These are phyloP conservation scores for Fomitopsis palustris DNA, from an alignment of 1,284 basidiomycete genomes.

Conservation along the genomic window DNA sequence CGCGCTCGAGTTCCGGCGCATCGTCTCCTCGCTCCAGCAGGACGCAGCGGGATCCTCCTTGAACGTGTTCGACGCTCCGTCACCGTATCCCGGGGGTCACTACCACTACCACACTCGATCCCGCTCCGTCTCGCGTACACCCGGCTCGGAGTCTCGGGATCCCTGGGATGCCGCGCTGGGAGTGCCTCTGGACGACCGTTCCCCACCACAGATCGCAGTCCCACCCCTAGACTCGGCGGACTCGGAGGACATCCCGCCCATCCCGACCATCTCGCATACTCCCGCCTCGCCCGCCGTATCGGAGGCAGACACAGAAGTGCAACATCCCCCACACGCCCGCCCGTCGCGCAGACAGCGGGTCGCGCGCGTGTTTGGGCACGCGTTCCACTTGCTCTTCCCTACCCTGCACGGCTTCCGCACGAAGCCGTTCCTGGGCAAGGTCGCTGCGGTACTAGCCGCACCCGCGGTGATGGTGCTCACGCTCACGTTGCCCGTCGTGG, in stretches of 20 bases:
- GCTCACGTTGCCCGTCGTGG: constrained; percentile 87
- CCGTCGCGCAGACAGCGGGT: constrained; percentile 40
- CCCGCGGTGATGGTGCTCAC: constrained; percentile 88
- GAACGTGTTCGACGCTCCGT: constrained; percentile 62
- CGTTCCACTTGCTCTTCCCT: constrained; percentile 76
- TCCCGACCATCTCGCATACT: constrained; percentile 54
- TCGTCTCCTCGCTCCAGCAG: constrained; percentile 75
- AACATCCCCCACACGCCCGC: constrained; percentile 39
- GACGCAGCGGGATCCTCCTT: constrained; percentile 58
- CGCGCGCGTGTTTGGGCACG: constrained; percentile 35
- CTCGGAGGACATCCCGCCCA: constrained; percentile 26
- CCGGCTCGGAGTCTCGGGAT: constrained; percentile 26
- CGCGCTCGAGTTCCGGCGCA: constrained; percentile 90
- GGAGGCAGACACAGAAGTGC: constrained; percentile 34
- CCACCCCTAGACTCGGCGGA: constrained; percentile 11
- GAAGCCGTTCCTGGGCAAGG: constrained; percentile 72
- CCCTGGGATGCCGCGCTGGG: constrained; percentile 50
- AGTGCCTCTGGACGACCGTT: constrained; percentile 47
- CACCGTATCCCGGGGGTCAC: constrained; percentile 72
- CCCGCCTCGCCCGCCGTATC: constrained; percentile 47
- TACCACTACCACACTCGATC: constrained; percentile 46
- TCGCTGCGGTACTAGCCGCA: constrained; percentile 78
- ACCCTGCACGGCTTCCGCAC: constrained; percentile 74
- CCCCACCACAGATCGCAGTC: constrained; percentile 18
- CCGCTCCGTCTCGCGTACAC: constrained; percentile 19